phyloP scores from a whole-genome alignment of 163 green algal species.

The Volvox carteri region DNA sequence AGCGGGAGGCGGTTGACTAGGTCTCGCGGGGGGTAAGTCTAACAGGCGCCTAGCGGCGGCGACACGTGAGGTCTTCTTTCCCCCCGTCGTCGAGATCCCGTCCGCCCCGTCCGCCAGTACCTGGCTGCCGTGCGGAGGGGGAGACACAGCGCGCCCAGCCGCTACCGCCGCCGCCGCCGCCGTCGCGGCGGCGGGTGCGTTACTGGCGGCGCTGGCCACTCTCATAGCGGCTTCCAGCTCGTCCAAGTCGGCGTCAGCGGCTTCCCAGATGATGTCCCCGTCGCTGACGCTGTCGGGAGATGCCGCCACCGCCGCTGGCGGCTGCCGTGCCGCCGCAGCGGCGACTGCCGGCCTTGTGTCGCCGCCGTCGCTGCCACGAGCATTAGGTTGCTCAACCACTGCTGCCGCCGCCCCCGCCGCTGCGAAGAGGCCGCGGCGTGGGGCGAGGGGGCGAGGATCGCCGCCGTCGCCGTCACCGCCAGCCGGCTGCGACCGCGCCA shows the following conservation, averaged over 20 bases:
- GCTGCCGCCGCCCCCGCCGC: background rate
- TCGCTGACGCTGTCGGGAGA: constrained; percentile 38
- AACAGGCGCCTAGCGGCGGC: background rate
- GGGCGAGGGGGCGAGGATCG: background rate
- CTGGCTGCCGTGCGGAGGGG: no score
- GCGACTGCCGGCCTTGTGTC: background rate
- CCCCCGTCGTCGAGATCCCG: background rate
- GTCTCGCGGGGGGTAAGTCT: background rate
- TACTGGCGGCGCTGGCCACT: background rate
- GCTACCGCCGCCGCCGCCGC: background rate
- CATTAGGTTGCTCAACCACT: background rate
- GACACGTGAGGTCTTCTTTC: background rate
- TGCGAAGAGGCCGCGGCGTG: background rate
- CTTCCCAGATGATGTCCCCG: constrained; percentile 54
- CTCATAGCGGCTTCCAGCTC: constrained; percentile 10
- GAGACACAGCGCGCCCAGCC: background rate
- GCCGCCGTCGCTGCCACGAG: background rate
- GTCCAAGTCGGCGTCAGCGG: constrained; percentile 22
- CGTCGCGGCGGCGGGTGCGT: background rate
- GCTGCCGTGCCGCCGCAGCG: background rate
- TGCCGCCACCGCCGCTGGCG: background rate
- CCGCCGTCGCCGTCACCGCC: background rate
- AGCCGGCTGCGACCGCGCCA: background rate
- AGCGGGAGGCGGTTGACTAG: background rate
- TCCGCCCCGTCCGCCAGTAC: background rate